Base-by-base conservation (phyloP, 106 monocot species). In the Phalaenopsis equestris region DNA sequence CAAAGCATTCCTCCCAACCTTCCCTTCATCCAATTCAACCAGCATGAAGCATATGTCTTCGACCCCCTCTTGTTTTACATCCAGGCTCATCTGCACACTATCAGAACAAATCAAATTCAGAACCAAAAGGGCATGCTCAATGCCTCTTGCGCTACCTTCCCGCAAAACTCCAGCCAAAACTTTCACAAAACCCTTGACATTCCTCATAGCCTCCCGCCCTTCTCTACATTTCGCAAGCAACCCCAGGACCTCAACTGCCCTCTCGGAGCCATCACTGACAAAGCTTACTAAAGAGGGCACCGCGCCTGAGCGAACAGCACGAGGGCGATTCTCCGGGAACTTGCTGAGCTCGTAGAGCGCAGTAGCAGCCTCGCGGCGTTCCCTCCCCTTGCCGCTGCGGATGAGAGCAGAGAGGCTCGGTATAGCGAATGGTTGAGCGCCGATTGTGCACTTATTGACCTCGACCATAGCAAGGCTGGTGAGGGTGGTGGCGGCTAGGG, bases 361-460 rank as follows among this genome's bases (percentile, higher is more conserved):
- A 15, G 90, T 90, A 7, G 87, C 80, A 24, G 90, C 82, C 81
- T 90, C 90, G 49, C 80, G 79, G 72, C 82, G 52, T 58, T 85
- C 90, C 80, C 84, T 58, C 73, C 80, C 83, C 36, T 72, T 77
- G 67, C 82, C 91, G 46, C 79, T 75, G 21, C 73, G 58, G 45
- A 89, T 77, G n/a, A 87, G 64, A 37, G 41, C 15, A 48, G 82
- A 78, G 30, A 92, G 78, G 41, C 76, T 75, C 38, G 57, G 37
- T 43, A 92, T 86, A 15, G 85, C 91, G 24, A 45, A 72, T 2
- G 91, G 87, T 68, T 89, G 85, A 16, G 86, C 87, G 24, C 89
- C 91, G 72, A 92, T 89, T 19, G 87, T 83, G 72, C 83, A 83
- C 85, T 92, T 92, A 78, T 92, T 92, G 61, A 92, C 91, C 30